phyloP scores from a whole-genome alignment of 2,329 filamentous ascomycete species.

The Albophoma yamanashiensis region DNA sequence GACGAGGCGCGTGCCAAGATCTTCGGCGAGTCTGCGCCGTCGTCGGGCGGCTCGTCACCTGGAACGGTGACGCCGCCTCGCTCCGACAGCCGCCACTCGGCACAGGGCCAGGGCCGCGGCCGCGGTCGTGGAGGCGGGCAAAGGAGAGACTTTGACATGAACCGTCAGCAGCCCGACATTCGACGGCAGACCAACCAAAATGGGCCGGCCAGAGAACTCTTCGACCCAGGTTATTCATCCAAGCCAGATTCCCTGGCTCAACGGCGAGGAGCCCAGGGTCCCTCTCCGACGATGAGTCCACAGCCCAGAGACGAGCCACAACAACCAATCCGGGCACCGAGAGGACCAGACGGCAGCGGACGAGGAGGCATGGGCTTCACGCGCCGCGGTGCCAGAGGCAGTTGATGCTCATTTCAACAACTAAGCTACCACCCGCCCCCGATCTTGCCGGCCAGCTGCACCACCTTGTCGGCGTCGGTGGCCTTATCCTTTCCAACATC shows the following conservation, averaged over 20 bases:
- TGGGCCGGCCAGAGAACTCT: constrained; percentile 50
- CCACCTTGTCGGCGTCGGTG: constrained; percentile 68
- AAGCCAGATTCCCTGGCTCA: constrained; percentile 46
- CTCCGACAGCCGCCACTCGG: constrained; percentile 19
- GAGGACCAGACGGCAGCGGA: constrained; percentile 67
- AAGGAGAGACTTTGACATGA: constrained; percentile 9
- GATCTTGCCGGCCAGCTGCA: constrained; percentile 80
- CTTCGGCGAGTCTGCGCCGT: constrained; percentile 54
- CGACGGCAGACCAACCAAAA: constrained; percentile 12
- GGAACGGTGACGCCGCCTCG: constrained; percentile 49
- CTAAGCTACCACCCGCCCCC: constrained; percentile 77
- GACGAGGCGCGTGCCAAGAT: constrained; percentile 82
- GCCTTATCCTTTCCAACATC: constrained; percentile 73
- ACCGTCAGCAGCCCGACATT: constrained; percentile 4
- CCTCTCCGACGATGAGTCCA: constrained; percentile 19
- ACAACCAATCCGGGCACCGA: constrained; percentile 61
- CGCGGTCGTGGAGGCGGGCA: constrained; percentile 30
- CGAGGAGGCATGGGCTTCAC: constrained; percentile 71
- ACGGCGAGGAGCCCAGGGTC: constrained; percentile 28
- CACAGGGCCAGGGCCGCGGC: constrained; percentile 36
- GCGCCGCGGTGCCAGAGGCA: constrained; percentile 41
- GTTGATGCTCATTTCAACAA: constrained; percentile 17
- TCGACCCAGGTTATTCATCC: constrained; percentile 61
- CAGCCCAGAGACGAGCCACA: constrained; percentile 50
- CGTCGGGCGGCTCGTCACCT: constrained; percentile 50